Evolutionary conservation across 371 early-diverging fungal species (phyloP).

Genomic region (Rhizomucor pusillus): DNA sequence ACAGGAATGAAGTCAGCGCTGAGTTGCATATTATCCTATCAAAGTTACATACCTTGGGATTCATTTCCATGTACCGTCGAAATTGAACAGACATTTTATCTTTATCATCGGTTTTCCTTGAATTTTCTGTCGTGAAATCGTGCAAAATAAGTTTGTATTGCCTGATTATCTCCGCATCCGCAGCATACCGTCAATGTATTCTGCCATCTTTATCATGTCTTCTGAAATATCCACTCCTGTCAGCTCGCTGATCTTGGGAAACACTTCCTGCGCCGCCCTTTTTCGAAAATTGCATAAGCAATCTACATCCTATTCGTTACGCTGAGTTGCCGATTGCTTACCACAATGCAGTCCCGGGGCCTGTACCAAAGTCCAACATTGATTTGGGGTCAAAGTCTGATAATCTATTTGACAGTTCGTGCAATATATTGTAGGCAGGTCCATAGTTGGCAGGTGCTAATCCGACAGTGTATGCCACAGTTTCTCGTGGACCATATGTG

Average conservation of each 20-base stretch:
- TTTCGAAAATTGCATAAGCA: background rate
- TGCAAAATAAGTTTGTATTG: no score
- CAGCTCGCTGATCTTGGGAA: no score
- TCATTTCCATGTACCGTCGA: conserved; percentile 61
- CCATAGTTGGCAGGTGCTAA: conserved; percentile 70
- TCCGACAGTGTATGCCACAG: conserved; percentile 74
- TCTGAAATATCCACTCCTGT: conserved; percentile 80
- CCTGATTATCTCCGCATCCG: conserved; percentile 7
- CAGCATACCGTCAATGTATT: conserved; percentile 33
- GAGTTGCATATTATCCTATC: background rate
- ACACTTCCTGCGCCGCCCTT: conserved; percentile 73
- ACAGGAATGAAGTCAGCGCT: background rate
- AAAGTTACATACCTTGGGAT: conserved; percentile 34
- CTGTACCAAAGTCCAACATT: conserved; percentile 84
- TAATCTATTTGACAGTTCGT: conserved; percentile 58
- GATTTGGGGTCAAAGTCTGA: conserved; percentile 61
- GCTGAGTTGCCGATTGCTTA: conserved; percentile 16
- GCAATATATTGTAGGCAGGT: conserved; percentile 64
- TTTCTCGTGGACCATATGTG: conserved; percentile 71
- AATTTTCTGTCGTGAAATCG: no score
- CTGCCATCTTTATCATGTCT: conserved; percentile 76
- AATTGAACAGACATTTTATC: conserved; percentile 43
- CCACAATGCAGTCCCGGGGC: conserved; percentile 88
- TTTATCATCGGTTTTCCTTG: background rate
- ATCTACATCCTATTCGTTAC: background rate